Percentiles rank a stretch among this genome's conserved stretches.
Evolutionary conservation across 768 basidiomycete genomes (phyloP).

Genomic region (Russula ochroleuca): DNA sequence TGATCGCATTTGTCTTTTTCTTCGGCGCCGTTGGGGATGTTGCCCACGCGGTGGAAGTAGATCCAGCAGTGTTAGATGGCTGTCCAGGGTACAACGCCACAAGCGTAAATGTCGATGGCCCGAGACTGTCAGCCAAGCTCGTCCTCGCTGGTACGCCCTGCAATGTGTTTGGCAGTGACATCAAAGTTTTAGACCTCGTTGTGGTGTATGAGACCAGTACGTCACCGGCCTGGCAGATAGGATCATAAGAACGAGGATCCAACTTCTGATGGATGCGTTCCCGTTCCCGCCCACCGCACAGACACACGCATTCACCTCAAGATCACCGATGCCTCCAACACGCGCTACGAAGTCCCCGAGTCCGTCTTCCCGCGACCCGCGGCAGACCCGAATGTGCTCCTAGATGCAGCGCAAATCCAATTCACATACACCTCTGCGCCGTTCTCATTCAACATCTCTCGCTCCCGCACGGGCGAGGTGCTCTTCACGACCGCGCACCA

Average conservation of each 20-base stretch:
- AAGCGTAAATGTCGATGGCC: constrained; percentile 40
- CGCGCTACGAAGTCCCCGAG: constrained; percentile 62
- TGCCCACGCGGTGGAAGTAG: constrained; percentile 29
- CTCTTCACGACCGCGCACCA: constrained; percentile 59
- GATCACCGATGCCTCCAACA: constrained; percentile 47
- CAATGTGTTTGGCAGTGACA: constrained; percentile 57
- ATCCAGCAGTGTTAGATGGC: constrained; percentile 42
- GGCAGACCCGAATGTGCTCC: constrained; percentile 31
- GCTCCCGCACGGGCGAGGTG: constrained; percentile 46
- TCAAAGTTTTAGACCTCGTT: constrained; percentile 42
- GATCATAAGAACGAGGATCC: not conserved
- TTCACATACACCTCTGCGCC: constrained; percentile 59
- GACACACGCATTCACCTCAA: constrained; percentile 60
- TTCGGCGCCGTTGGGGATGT: not conserved
- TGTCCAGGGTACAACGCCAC: constrained; percentile 58
- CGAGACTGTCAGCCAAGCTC: constrained; percentile 48
- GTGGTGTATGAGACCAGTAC: constrained; percentile 59
- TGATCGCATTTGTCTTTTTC: not conserved
- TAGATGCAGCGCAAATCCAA: constrained; percentile 42
- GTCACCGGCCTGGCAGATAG: not conserved
- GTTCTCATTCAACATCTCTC: constrained; percentile 57
- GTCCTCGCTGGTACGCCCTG: constrained; percentile 50
- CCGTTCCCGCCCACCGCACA: constrained; percentile 26
- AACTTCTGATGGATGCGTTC: not conserved
- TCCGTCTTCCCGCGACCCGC: constrained; percentile 55